Evolutionary conservation across 2,329 filamentous ascomycete genomes (phyloP), one percentile per base, ranked within the genome.

Genomic region (Scedosporium aurantiacum): DNA sequence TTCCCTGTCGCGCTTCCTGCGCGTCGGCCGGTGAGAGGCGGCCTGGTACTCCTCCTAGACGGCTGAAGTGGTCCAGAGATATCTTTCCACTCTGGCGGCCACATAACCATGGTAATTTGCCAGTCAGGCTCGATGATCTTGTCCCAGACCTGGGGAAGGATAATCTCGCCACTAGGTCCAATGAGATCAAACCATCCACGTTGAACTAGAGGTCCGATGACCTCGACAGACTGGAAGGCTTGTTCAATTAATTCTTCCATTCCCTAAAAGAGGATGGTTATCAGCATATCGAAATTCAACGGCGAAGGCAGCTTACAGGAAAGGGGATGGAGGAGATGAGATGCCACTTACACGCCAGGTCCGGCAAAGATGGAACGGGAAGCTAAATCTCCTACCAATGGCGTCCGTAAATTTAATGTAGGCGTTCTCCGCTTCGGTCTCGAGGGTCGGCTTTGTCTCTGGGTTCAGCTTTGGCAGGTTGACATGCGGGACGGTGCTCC

Each of bases 371-470:
- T 92, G 84, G 74, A 87, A 96, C 1, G 92, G 92, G 69, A 97
- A 96, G 73, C 85, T 94, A 72, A 95, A 97, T 72, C 95, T 96
- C 66, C 92, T 83, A 32, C 90, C 90, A n/a, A 97, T 85, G 0
- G 91, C 91, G 71, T 97, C 92, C 74, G 95, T 95, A 76, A 96
- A 96, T 66, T 87, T 87, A 71, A 96, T 90, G 2, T 89, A 89
- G 50, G 85, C 79, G 67, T 78, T 78, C 68, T 79, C 78, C 18
- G 76, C 75, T 60, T 79, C 78, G 43, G 78, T 76, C 45, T 79
- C 67, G 18, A 79, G 66, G 65, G 74, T 77, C 56, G 79, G 78
- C 65, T 78, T 80, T 16, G 80, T 76, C 5, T 79, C 79, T 58
- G 5, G 72, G 70, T 58, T 76, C 74, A 8, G 76, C 73, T 65